phyloP scores from a whole-genome alignment of 2,329 filamentous ascomycete genomes.

The Magnaporthiopsis rhizophila region DNA sequence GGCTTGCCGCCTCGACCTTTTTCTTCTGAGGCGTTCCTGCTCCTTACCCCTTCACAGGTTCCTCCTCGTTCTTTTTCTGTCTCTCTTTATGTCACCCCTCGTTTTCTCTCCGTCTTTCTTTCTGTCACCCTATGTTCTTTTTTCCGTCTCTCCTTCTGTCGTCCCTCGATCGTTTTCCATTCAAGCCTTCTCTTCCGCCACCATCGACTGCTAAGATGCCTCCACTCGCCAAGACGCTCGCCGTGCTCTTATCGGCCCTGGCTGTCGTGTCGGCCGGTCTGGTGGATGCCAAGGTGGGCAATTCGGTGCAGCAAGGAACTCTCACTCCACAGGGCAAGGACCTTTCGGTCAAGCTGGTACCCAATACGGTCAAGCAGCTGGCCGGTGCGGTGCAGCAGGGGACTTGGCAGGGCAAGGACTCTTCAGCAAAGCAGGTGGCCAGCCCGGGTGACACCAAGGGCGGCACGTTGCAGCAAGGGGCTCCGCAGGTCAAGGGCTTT shows the following conservation, averaged over 20 bases:
- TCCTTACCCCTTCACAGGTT: background rate
- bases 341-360: too few relatives aligned
- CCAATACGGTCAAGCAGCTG: too few relatives aligned
- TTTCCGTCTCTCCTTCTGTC: background rate
- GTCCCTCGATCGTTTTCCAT: too few relatives aligned
- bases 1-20: too few relatives aligned
- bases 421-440: too few relatives aligned
- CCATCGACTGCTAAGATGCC: constrained; percentile 8
- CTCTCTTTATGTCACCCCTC: background rate
- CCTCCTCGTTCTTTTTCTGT: background rate
- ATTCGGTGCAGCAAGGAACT: too few relatives aligned
- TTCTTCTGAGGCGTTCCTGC: background rate
- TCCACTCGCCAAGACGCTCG: constrained; percentile 9
- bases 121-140: background rate
- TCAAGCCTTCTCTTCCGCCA: too few relatives aligned
- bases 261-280: constrained; percentile 8
- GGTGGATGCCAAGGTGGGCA: constrained; percentile 3
- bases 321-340: too few relatives aligned
- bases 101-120: too few relatives aligned
- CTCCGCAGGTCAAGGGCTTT: constrained; percentile 10
- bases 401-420: too few relatives aligned
- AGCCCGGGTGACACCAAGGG: too few relatives aligned
- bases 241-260: constrained; percentile 7
- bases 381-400: background rate
- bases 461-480: background rate